Evolutionary conservation across 1,284 basidiomycete species (phyloP).

Genomic region (Flammula alnicola): DNA sequence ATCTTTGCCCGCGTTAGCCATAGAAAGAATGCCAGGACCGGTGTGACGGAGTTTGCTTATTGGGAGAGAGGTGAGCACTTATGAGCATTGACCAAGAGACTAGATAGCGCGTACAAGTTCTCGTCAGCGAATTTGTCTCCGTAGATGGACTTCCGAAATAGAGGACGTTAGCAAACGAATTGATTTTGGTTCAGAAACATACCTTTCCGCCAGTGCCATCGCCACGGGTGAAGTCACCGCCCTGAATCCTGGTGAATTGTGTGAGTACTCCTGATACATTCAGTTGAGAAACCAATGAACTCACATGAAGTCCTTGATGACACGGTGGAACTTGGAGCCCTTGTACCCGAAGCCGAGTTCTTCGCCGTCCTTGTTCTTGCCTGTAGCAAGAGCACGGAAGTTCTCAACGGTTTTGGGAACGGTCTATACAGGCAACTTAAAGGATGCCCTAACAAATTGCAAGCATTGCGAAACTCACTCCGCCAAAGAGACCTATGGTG

Average conservation of each 20-base stretch:
- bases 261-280: background rate
- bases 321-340: slow-evolving; percentile 95
- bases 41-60: slow-evolving; percentile 93
- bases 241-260: slow-evolving; percentile 72
- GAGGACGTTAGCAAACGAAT: slow-evolving; percentile 5
- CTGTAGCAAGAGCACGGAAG: slow-evolving; percentile 85
- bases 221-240: slow-evolving; percentile 92
- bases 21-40: slow-evolving; percentile 84
- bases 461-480: slow-evolving; percentile 42
- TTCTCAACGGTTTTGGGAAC: slow-evolving; percentile 99
- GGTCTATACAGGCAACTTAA: slow-evolving; percentile 61
- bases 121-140: slow-evolving; percentile 95
- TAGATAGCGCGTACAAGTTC: slow-evolving; percentile 75
- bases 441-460: no score
- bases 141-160: slow-evolving; percentile 84
- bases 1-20: slow-evolving; percentile 92
- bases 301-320: slow-evolving; percentile 98
- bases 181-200: slow-evolving; percentile 17
- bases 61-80: slow-evolving; percentile 29
- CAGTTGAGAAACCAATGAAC: slow-evolving; percentile 17
- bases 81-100: background rate
- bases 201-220: slow-evolving; percentile 95
- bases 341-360: slow-evolving; percentile 86
- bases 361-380: slow-evolving; percentile 79
- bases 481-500: slow-evolving; percentile 86